A percentile compares a stretch with the other conserved stretches of the same genome.
Conservation (phyloP, 352 stramenopile species). For the Phytophthora cryptogea region DNA sequence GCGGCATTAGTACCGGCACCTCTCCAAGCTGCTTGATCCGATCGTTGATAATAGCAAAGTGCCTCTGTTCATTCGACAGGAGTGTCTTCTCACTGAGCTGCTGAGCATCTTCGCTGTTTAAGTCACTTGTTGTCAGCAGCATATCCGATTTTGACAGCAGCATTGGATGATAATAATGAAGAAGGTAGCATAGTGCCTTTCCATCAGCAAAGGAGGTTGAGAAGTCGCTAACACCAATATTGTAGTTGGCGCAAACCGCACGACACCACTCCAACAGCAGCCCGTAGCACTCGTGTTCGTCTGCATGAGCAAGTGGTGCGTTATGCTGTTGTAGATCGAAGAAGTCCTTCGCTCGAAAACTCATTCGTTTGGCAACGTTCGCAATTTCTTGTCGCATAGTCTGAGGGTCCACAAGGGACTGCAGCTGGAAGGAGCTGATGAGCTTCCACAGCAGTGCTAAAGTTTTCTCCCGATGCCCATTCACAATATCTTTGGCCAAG, state of each 20-base stretch:
- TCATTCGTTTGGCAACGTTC: slow-evolving; percentile 71
- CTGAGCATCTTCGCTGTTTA: slow-evolving; percentile 6
- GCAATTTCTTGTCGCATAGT: slow-evolving; percentile 82
- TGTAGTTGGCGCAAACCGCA: slow-evolving; percentile 92
- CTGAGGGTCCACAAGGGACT: slow-evolving; percentile 79
- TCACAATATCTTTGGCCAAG: slow-evolving; percentile 94
- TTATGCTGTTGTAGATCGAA: slow-evolving; percentile 50
- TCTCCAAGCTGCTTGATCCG: slow-evolving; percentile 92
- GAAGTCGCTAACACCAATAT: slow-evolving; percentile 88
- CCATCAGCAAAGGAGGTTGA: slow-evolving; percentile 94
- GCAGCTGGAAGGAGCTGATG: slow-evolving; percentile 91
- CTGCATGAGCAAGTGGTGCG: slow-evolving; percentile 33
- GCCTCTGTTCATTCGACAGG: slow-evolving; percentile 76
- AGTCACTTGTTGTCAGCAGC: slow-evolving; percentile 48
- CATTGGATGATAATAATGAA: slow-evolving; percentile 97
- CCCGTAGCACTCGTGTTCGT: slow-evolving; percentile 61
- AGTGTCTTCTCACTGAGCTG: slow-evolving; percentile 32
- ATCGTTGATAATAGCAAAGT: slow-evolving; percentile 90
- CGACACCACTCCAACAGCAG: slow-evolving; percentile 93
- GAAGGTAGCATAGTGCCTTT: slow-evolving; percentile 90
- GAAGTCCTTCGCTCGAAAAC: slow-evolving; percentile 65
- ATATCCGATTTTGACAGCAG: slow-evolving; percentile 80
- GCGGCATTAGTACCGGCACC: slow-evolving; percentile 89
- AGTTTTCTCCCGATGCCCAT: slow-evolving; percentile 94
- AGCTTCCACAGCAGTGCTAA: slow-evolving; percentile 95